Conservation (phyloP, 371 early-diverging fungal species). For the Mucor saturninus region DNA sequence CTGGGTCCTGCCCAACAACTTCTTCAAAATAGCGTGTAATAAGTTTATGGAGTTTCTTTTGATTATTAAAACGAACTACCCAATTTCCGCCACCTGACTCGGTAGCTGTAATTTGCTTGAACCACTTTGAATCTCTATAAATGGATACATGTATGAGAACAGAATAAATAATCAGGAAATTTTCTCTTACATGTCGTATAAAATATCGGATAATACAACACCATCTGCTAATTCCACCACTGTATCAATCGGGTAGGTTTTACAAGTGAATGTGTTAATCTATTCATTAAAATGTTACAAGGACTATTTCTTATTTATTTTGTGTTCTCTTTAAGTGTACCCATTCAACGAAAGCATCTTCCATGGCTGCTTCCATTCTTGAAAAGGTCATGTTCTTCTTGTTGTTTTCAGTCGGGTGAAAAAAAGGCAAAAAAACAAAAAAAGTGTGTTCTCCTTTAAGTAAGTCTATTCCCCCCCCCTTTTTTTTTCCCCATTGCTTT, state of each 20-base stretch:
- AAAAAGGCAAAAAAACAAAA: constrained; percentile 5
- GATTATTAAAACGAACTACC: constrained; percentile 89
- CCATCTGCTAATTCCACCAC: constrained; percentile 85
- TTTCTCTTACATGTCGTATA: constrained; percentile 76
- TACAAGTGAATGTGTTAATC: constrained; percentile 77
- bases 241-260: constrained; percentile 64
- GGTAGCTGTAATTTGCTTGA: constrained; percentile 68
- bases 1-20: constrained; percentile 70
- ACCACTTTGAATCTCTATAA: constrained; percentile 86
- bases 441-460: background rate
- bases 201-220: constrained; percentile 77
- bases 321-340: constrained; percentile 26
- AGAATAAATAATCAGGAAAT: too few relatives aligned
- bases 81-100: constrained; percentile 84
- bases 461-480: background rate
- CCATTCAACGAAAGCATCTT: constrained; percentile 64
- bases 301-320: background rate
- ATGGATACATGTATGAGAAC: too few relatives aligned
- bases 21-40: constrained; percentile 89
- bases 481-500: background rate
- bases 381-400: constrained; percentile 44
- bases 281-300: constrained; percentile 26
- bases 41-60: constrained; percentile 87
- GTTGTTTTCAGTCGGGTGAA: background rate
- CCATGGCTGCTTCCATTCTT: constrained; percentile 55